These are phyloP conservation scores for Penicillium cosmopolitanum DNA, from an alignment of 495 filamentous ascomycete genomes.

Conservation along the genomic window DNA sequence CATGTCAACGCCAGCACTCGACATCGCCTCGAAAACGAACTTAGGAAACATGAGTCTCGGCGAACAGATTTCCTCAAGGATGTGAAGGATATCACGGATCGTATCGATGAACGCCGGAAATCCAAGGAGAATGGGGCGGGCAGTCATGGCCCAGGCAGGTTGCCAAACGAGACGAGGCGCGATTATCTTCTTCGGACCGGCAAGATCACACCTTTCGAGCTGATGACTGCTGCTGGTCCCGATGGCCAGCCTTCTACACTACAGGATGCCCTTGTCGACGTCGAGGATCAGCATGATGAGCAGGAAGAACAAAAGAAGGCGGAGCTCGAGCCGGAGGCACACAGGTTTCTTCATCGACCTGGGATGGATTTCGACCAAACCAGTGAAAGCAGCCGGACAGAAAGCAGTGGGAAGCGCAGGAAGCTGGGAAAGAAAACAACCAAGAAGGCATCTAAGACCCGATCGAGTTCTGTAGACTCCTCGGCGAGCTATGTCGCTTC, in stretches of 20 bases:
- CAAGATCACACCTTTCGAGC: conserved; percentile 95
- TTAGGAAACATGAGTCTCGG: conserved; percentile 62
- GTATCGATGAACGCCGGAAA: conserved; percentile 73
- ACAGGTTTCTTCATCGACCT: conserved; percentile 79
- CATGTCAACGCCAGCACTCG: conserved; percentile 50
- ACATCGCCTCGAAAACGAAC: conserved; percentile 61
- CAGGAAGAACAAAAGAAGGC: conserved; percentile 53
- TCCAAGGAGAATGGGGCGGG: conserved; percentile 47
- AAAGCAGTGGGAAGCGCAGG: conserved; percentile 44
- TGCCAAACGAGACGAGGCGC: conserved; percentile 79
- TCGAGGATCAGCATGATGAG: conserved; percentile 68
- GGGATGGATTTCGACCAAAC: conserved; percentile 67
- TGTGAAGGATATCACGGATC: conserved; percentile 72
- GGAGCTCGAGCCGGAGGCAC: conserved; percentile 53
- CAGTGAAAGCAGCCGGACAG: conserved; percentile 31
- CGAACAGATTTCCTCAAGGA: conserved; percentile 67
- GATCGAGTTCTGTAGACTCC: conserved; percentile 39
- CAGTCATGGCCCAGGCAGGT: conserved; percentile 52
- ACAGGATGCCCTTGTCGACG: conserved; percentile 73
- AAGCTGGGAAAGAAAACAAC: conserved; percentile 17
- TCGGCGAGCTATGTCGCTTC: conserved; percentile 45
- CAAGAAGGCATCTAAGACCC: conserved; percentile 16
- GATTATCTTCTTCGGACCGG: conserved; percentile 94
- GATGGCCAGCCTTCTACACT: conserved; percentile 63
- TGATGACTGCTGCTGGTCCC: conserved; percentile 58